phyloP scores from a whole-genome alignment of 345 rosid genomes.

The Salix arbutifolia region DNA sequence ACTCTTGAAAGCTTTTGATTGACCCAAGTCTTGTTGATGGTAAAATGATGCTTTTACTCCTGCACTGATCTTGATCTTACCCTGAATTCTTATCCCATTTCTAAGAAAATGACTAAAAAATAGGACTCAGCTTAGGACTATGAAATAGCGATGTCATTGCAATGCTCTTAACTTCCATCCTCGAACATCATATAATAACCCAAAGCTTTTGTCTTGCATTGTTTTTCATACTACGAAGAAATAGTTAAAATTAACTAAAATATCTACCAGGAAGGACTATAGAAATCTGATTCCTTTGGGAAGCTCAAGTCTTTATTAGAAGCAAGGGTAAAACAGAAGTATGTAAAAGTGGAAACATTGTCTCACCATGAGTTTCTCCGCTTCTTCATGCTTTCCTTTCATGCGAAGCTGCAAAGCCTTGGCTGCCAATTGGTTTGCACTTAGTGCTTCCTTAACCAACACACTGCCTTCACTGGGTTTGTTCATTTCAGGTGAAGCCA shows the following conservation, averaged over 20 bases:
- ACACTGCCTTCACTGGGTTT: constrained; percentile 26
- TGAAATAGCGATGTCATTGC: background rate
- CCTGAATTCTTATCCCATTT: background rate
- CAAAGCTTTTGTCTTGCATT: background rate
- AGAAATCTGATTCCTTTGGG: background rate
- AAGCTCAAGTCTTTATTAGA: background rate
- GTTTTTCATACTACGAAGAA: background rate
- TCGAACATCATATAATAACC: background rate
- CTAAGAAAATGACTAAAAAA: background rate
- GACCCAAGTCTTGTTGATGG: background rate
- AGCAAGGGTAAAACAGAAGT: background rate
- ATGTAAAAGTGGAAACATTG: background rate
- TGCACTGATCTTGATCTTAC: background rate
- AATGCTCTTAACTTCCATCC: background rate
- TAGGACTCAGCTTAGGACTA: background rate
- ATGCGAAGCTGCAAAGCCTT: constrained; percentile 82
- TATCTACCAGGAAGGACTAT: background rate
- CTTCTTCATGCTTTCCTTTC: constrained; percentile 89
- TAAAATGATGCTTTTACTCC: background rate
- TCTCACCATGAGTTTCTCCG: constrained; percentile 71
- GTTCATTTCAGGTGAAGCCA: constrained; percentile 15
- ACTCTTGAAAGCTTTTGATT: background rate
- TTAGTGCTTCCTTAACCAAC: constrained; percentile 36
- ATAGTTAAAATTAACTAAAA: background rate
- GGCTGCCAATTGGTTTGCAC: constrained; percentile 79